Base-by-base conservation (phyloP, 1,284 basidiomycete species). In the Rhodotorula mucilaginosa region DNA sequence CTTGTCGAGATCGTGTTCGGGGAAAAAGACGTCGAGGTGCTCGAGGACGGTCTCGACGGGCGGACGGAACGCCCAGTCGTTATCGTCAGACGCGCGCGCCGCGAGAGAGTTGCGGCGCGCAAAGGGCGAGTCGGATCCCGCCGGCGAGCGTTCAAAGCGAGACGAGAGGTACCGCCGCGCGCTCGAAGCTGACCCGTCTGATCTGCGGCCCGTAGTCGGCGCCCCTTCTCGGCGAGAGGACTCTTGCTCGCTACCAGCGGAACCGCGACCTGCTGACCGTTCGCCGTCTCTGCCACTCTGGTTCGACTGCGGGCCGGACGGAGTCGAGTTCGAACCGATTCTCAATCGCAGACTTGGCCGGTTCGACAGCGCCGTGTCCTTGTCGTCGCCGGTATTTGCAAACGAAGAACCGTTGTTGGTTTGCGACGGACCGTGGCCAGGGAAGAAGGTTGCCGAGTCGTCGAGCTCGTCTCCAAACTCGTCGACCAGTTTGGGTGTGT, bases 21-120 rank as follows among this genome's bases (percentile, higher is more conserved):
- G 95, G 85, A 99, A 99, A 84, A 93, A 97, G 75, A 91, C 89
- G 78, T 98, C 92, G 12, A 99, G 85, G 68, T 91, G 89, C 68
- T 98, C 91, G 81, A 95, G 94, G 67, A 99, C 89, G 78, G 92
- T 91, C 80, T 99, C 97, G 0, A 95, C 89, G 47, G 90, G 88
- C 19, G 97, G 97, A 79, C 97, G 90, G 74, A 90, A 88, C 0
- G 82, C 82, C 82, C 83, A 83, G 65, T 81, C 81, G 29, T 78
- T 77, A 54, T 73, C 69, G 59, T 67, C 68, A 57, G 67, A 57
- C 57, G 67, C 74, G 21, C 75, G 68, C 18, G 68, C 69, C 3
- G 68, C 67, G 59, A 76, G 72, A 49, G 75, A 76, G 56, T 66
- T 73, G n/a, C 73, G 68, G 16, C 68, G 63, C 7, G 68, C 65